Base-by-base conservation (phyloP, 768 basidiomycete genomes). In the Strobilomyces echinocephalus region DNA sequence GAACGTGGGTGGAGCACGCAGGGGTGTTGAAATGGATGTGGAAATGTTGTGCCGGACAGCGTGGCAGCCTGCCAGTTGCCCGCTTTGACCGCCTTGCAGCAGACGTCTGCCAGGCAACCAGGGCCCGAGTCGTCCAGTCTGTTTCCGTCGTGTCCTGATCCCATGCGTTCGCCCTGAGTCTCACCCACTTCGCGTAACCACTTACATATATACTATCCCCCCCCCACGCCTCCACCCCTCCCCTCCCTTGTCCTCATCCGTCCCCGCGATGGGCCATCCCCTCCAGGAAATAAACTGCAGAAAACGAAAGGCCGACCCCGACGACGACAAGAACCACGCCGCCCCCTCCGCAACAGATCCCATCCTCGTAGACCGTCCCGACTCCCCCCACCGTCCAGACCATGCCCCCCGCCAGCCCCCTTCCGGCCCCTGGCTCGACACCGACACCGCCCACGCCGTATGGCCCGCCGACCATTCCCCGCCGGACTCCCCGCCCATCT, bases 291-390 rank as follows among this genome's bases (percentile, higher is more conserved):
- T 67, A 50, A 70, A 78, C 76, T 75, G 76, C 65, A 78, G 82
- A 65, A 88, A 88, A 70, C 82, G 87, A 60, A 88, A 89, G 71
- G 79, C 83, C 0, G 79, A 79, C 66, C 50, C 65, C 28, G 82
- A 86, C 53, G 76, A 77, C 43, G 70, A 70, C n/a, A 60, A 60
- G 28, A 56, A 43, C 41, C 54, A 57, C 45, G 77, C 79, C 63
- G 50, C 56, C 30, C 67, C 65, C 0, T 6, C 16, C 61, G 8
- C 24, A 24, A 24, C 64, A 45, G 66, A 75, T 55, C 66, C 67
- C 49, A 74, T 73, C 58, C 63, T 72, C 58, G 61, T 71, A 34
- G 70, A 73, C 62, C 60, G 65, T 42, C 59, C 60, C 44, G 18
- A n/a, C n/a, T 20, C 18, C 39, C 39, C 39, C 18, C 39, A 20